phyloP scores from a whole-genome alignment of 768 basidiomycete species.

The Panaeolus cyanescens region DNA sequence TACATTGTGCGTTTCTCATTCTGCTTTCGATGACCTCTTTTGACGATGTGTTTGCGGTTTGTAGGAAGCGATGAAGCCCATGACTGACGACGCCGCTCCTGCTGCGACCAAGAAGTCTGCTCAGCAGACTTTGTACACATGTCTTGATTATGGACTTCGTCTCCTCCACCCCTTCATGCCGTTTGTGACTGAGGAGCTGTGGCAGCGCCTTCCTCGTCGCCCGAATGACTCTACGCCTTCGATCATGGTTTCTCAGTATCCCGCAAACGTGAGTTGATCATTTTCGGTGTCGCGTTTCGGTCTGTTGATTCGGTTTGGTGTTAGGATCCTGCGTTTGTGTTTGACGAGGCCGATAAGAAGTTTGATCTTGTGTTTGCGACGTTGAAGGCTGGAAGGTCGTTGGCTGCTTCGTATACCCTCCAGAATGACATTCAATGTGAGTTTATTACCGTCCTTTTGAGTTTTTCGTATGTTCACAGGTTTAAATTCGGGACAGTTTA shows the following conservation, averaged over 20 bases:
- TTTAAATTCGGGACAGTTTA: conserved; percentile 54
- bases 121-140: conserved; percentile 95
- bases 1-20: conserved; percentile 72
- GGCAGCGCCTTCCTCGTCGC: conserved; percentile 92
- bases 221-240: conserved; percentile 81
- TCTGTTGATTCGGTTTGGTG: background rate
- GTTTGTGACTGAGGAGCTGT: conserved; percentile 96
- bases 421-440: conserved; percentile 82
- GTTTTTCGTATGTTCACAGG: conserved; percentile 3
- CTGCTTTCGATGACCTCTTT: background rate
- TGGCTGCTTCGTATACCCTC: conserved; percentile 88
- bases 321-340: conserved; percentile 63
- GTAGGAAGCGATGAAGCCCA: conserved; percentile 98
- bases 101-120: conserved; percentile 71
- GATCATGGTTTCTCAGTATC: conserved; percentile 89
- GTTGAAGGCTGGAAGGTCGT: conserved; percentile 77
- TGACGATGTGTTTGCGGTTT: conserved; percentile 9
- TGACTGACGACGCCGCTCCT: conserved; percentile 81
- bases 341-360: conserved; percentile 72
- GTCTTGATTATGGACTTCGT: conserved; percentile 87
- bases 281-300: background rate
- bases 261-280: conserved; percentile 61
- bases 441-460: conserved; percentile 19
- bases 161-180: conserved; percentile 99
- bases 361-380: conserved; percentile 87